Conservation (phyloP, 192 early-diverging fungal genomes). For the Coemansia pectinata region DNA sequence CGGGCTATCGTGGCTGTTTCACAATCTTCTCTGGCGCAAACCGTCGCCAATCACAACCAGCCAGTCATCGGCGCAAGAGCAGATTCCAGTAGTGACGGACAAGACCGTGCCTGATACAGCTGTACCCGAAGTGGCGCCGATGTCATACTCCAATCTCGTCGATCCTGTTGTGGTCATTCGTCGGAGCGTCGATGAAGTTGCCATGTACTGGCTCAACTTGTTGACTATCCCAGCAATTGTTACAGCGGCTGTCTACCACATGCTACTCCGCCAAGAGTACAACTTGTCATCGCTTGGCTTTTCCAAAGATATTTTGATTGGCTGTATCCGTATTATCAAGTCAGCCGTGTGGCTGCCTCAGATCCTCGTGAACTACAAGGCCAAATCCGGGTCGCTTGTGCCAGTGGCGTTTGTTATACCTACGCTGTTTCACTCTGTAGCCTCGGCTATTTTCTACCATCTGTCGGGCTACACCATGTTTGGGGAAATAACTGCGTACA, state of each 20-base stretch:
- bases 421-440: background rate
- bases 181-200: background rate
- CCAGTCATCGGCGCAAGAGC: background rate
- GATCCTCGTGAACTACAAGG: background rate
- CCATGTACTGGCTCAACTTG: slow-evolving; percentile 5
- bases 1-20: background rate
- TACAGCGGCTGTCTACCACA: background rate
- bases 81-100: background rate
- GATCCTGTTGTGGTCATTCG: slow-evolving; percentile 2
- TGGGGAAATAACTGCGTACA: background rate
- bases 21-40: background rate
- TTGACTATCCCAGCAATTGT: background rate
- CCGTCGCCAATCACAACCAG: background rate
- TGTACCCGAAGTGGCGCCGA: background rate
- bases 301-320: background rate
- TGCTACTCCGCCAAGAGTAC: background rate
- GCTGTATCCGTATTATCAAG: background rate
- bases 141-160: background rate
- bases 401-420: background rate
- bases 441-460: background rate
- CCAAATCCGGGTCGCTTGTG: background rate
- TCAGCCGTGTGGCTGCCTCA: slow-evolving; percentile 2
- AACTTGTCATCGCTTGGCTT: background rate
- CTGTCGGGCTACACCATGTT: background rate
- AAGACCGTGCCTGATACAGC: background rate